Evolutionary conservation across 1,139 yeast species (phyloP).

Genomic region (Debaryomycetaceae sp.): DNA sequence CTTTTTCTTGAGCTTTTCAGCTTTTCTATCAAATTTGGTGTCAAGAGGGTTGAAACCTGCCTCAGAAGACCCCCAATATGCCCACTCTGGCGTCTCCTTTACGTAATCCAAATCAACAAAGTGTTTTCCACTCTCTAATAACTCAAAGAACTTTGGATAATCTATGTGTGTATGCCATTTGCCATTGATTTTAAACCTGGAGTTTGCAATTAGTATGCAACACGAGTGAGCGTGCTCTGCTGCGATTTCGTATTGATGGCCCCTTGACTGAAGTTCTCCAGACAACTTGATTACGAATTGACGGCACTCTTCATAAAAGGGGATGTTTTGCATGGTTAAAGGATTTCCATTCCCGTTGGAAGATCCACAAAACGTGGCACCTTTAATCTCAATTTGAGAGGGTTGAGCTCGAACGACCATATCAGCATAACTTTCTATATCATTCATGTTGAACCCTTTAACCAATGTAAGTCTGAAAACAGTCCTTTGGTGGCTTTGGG

Average conservation of each 20-base stretch:
- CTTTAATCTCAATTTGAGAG: constrained; percentile 87
- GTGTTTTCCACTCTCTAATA: constrained; percentile 59
- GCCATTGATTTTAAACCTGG: constrained; percentile 63
- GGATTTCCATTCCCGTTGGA: constrained; percentile 80
- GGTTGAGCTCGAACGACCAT: constrained; percentile 81
- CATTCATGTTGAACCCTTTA: constrained; percentile 87
- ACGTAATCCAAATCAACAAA: constrained; percentile 81
- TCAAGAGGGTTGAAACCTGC: constrained; percentile 93
- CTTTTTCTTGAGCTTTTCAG: constrained; percentile 53
- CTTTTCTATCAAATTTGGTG: constrained; percentile 63
- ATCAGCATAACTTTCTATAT: constrained; percentile 83
- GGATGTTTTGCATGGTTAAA: constrained; percentile 91
- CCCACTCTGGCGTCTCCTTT: constrained; percentile 85
- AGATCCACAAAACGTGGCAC: constrained; percentile 92
- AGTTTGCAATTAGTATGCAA: constrained; percentile 81
- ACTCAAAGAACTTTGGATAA: constrained; percentile 70
- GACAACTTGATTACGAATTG: constrained; percentile 64
- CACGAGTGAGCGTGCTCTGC: constrained; percentile 97
- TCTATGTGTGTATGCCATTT: constrained; percentile 91
- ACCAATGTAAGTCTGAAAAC: constrained; percentile 89
- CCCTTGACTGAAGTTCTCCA: constrained; percentile 57
- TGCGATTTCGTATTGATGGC: constrained; percentile 74
- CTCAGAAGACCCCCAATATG: constrained; percentile 77
- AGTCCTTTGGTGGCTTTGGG: constrained; percentile 79
- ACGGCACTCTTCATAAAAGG: constrained; percentile 89